Base-by-base conservation (phyloP, 2,329 filamentous ascomycete genomes). In the Shiraia sp. region DNA sequence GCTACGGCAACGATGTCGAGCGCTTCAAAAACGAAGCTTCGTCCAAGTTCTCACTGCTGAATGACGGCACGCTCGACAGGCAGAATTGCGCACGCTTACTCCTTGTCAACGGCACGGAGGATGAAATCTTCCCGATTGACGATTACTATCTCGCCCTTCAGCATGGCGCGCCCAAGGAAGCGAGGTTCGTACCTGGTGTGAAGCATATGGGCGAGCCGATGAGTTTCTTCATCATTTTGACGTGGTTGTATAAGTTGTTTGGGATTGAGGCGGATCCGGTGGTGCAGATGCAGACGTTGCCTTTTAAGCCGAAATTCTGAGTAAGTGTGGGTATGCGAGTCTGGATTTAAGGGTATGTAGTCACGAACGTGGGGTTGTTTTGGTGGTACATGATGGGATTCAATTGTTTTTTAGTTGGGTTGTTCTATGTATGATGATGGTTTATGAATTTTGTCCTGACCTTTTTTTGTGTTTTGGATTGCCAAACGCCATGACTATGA, bases 51-150 rank as follows among this genome's bases (percentile, higher is more conserved):
- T 81, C 78, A 10, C 63, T 83, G 9, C 59, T 83, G 3, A 71
- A 74, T 9, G 76, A 79, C 38, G 79, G 79, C 4, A 80, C 79
- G 16, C 64, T 83, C 24, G 73, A 80, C 40, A 72, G 68, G 47
- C 69, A 69, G 0, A 59, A 67, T 6, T 81, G 79, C 42, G 65
- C 75, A 16, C 67, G 72, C 22, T 55, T 82, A 38, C 57, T 83
- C 26, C 65, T 83, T 5, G 79, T 83, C 7, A 83, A 83, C 51
- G 77, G 80, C 0, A 77, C 75, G 1, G 72, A 78, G 22, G 80
- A 83, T 55, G 79, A 81, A 67, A 81, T 83, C 33, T 83, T 83
- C 62, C 80, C 80, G 0, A 79, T 83, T 32, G 80, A 83, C 52
- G 80, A 83, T 52, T 78, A 79, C 41, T 78, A 79, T 50, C 60